Conservation (phyloP, 768 basidiomycete genomes). For the Cubamyces sp. region DNA sequence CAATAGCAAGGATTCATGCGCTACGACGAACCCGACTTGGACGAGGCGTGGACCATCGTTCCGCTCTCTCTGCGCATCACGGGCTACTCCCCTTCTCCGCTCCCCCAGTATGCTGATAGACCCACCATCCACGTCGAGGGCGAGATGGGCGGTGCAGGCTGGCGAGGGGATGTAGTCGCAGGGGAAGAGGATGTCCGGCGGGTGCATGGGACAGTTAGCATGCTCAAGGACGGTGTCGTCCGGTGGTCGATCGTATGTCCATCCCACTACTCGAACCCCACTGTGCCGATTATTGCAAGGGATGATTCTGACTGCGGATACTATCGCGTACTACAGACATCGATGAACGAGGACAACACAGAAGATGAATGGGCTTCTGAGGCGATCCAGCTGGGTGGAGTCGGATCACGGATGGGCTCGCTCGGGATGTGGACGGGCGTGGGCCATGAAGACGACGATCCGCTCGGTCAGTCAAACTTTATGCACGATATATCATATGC, state of each 20-base stretch:
- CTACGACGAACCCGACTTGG: slow-evolving; percentile 25
- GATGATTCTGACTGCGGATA: too few species aligned
- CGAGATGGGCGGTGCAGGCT: slow-evolving; percentile 42
- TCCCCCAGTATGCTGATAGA: slow-evolving; percentile 35
- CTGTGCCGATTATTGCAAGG: too few species aligned
- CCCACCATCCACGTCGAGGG: slow-evolving; percentile 59
- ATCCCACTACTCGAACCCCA: too few species aligned
- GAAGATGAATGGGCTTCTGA: slow-evolving; percentile 55
- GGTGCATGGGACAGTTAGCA: slow-evolving; percentile 48
- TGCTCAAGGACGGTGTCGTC: slow-evolving; percentile 52
- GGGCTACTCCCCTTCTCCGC: slow-evolving; percentile 32
- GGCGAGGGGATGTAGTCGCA: slow-evolving; percentile 6
- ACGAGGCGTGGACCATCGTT: slow-evolving; percentile 57
- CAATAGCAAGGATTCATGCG: slow-evolving; percentile 6
- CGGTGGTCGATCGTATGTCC: slow-evolving; percentile 54
- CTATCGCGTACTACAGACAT: too few species aligned
- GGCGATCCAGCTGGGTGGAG: slow-evolving; percentile 58
- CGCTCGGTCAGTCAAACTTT: slow-evolving; percentile 41
- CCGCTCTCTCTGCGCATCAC: slow-evolving; percentile 50
- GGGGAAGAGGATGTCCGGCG: slow-evolving; percentile 40
- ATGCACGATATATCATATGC: background rate
- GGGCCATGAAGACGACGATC: slow-evolving; percentile 47
- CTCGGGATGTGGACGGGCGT: slow-evolving; percentile 62
- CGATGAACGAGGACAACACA: slow-evolving; percentile 25
- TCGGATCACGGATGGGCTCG: slow-evolving; percentile 55